Conservation (phyloP, 441 rosid genomes). For the Adansonia madagascariensis region DNA sequence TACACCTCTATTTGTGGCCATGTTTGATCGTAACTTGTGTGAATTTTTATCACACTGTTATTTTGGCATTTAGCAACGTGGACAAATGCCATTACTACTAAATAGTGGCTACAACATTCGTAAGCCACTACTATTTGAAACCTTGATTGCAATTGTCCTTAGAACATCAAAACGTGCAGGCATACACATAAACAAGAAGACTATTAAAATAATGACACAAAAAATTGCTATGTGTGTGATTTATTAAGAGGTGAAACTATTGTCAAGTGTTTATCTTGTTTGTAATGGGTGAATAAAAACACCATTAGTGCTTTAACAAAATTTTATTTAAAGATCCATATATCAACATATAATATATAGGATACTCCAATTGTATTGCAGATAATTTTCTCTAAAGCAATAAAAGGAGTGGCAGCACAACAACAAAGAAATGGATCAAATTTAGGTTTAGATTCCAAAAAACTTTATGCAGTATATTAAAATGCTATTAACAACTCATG, state of each 20-base stretch:
- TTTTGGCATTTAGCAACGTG: too few relatives aligned
- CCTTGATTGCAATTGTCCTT: background rate
- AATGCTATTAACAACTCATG: background rate
- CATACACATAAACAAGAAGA: background rate
- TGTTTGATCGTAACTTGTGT: too few relatives aligned
- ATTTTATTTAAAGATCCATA: background rate
- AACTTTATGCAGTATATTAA: background rate
- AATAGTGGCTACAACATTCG: too few relatives aligned
- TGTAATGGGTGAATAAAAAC: background rate
- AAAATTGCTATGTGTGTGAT: background rate
- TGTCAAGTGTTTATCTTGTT: background rate
- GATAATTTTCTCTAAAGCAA: background rate
- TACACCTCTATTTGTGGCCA: too few relatives aligned
- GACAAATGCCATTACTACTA: too few relatives aligned
- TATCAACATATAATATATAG: background rate
- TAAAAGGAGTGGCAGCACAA: background rate
- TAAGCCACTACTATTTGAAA: too few relatives aligned
- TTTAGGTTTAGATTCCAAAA: background rate
- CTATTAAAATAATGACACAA: background rate
- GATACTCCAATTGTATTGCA: background rate
- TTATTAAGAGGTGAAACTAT: background rate
- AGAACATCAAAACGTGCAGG: background rate
- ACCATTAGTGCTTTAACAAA: background rate
- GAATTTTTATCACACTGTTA: too few relatives aligned
- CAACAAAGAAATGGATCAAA: background rate